These are phyloP conservation scores for Daedaleopsis sinensis DNA, from an alignment of 768 basidiomycete genomes.

Conservation along the genomic window DNA sequence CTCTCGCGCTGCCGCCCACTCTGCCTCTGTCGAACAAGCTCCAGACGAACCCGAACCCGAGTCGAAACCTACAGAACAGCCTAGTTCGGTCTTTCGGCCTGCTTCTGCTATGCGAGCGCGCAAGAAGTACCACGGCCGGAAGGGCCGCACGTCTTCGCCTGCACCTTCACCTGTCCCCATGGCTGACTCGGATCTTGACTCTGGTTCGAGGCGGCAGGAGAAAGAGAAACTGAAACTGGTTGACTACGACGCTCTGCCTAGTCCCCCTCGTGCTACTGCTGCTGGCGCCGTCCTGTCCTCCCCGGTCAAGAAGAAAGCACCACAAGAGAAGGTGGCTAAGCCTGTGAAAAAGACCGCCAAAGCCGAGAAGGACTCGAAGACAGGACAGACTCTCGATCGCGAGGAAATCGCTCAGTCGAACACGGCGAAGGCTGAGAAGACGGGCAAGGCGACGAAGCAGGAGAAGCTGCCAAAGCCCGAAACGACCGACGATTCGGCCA, in stretches of 20 bases:
- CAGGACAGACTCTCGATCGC: not conserved
- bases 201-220: no score
- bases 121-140: conserved; percentile 34
- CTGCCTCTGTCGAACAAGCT: no score
- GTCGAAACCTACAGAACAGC: not conserved
- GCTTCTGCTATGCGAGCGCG: conserved; percentile 26
- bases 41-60: not conserved
- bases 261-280: conserved; percentile 8
- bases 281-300: not conserved
- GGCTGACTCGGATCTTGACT: not conserved
- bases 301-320: not conserved
- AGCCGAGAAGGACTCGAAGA: not conserved
- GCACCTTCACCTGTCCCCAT: conserved; percentile 10
- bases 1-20: no score
- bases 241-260: conserved; percentile 39
- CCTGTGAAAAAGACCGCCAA: not conserved
- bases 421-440: not conserved
- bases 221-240: conserved; percentile 4
- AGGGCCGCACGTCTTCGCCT: conserved; percentile 38
- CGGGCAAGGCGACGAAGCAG: not conserved
- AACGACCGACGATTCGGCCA: no score
- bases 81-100: conserved; percentile 16
- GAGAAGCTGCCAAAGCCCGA: not conserved
- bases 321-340: not conserved
- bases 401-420: not conserved